These are phyloP conservation scores for Capsella bursapastoris DNA, from an alignment of 345 rosid species.

Conservation along the genomic window DNA sequence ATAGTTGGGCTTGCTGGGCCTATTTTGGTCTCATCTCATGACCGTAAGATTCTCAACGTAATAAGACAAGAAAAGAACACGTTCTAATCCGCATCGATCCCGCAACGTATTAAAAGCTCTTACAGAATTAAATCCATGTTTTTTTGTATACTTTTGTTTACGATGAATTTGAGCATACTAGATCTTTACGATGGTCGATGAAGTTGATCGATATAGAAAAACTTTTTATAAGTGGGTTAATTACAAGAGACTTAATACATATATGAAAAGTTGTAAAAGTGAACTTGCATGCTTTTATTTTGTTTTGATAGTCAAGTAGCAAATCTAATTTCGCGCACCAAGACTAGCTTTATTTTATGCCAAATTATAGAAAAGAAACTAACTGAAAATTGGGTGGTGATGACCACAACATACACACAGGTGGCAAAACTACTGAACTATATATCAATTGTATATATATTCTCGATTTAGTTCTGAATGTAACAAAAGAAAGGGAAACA, in stretches of 20 bases:
- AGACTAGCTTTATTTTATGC: background rate
- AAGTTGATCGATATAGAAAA: background rate
- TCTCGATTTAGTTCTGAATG: background rate
- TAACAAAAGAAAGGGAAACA: background rate
- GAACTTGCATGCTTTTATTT: background rate
- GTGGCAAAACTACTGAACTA: constrained; percentile 36
- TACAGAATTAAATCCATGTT: background rate
- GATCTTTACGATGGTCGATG: background rate
- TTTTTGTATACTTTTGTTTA: too few species aligned
- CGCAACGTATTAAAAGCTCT: background rate
- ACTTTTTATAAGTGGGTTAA: background rate
- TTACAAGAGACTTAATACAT: background rate
- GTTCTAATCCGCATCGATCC: too few species aligned
- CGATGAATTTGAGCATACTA: background rate
- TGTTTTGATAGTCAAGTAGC: background rate
- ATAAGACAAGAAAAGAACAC: too few species aligned
- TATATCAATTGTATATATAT: constrained; percentile 10
- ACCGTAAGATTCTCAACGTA: too few species aligned
- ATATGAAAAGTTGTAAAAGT: background rate
- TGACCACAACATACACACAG: constrained; percentile 19
- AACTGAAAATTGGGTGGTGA: constrained; percentile 8
- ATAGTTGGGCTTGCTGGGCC: too few species aligned
- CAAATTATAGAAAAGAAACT: background rate
- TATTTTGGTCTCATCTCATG: too few species aligned
- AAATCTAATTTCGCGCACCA: background rate